Evolutionary conservation across 2,329 filamentous ascomycete genomes (phyloP), one percentile per base, ranked within the genome.

Genomic region (Aspergillus viridinutans): DNA sequence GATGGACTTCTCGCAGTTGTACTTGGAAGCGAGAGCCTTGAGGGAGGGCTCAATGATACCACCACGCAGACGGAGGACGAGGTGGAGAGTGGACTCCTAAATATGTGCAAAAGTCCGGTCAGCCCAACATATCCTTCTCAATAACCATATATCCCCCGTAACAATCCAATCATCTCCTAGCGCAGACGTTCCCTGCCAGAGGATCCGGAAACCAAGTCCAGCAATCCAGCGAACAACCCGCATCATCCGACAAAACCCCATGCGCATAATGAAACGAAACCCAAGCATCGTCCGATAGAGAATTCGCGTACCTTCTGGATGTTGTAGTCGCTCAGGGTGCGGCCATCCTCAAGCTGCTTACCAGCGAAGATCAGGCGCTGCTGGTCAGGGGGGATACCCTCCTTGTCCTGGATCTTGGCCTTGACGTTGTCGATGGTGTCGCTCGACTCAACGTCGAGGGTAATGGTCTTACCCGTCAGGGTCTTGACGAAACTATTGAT

Each of bases 401-500:
- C 93, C 90, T 97, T 97, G 83, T 97, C 92, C 85, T 97, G 93
- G 81, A 97, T 97, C 90, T 97, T 97, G 84, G 88, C 89, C 89
- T 97, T 97, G 82, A 97, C 93, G 87, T 97, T 97, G 88, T 97
- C 93, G 84, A 97, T 97, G 74, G 93, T 97, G 83, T 97, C 93
- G 77, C 87, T 91, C 76, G 92, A 96, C 88, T 97, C 93, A 79
- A 97, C 92, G 89, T 97, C 93, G 75, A 97, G 89, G 82, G 94
- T 97, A 86, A 97, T 97, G 81, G 93, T 97, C 90, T 97, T 97
- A 83, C 94, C 93, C 86, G 93, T 97, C 77, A 97, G 91, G 86
- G 93, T 97, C 89, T 97, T 97, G 84, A 97, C 93, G 89, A 97
- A 97, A 88, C 90, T 95, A 81, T 68, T 59, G 54, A 58, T 60